These are phyloP conservation scores for Mycena latifolia DNA, from an alignment of 768 basidiomycete genomes.

Conservation along the genomic window DNA sequence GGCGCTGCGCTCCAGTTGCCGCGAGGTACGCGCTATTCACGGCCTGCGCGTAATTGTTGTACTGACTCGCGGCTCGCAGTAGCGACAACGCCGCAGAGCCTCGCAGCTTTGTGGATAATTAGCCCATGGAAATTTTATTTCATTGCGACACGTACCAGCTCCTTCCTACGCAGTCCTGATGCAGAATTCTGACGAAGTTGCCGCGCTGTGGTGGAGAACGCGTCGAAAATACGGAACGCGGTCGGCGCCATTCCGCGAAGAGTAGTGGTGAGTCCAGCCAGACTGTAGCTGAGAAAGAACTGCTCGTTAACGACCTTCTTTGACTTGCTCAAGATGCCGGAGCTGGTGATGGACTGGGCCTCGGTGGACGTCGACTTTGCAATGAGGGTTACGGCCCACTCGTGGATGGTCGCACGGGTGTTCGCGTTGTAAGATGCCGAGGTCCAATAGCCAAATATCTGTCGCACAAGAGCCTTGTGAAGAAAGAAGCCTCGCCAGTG, in stretches of 20 bases:
- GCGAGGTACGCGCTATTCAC: slow-evolving; percentile 26
- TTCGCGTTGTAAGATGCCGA: slow-evolving; percentile 7
- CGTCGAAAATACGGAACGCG: slow-evolving; percentile 15
- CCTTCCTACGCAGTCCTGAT: not conserved
- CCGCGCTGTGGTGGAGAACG: slow-evolving; percentile 5
- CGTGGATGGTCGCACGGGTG: not conserved
- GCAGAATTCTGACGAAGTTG: not conserved
- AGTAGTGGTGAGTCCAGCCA: slow-evolving; percentile 3
- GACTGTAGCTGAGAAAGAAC: slow-evolving; percentile 27
- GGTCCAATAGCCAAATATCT: slow-evolving; percentile 29
- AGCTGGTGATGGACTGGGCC: slow-evolving; percentile 9
- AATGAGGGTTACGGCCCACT: not conserved
- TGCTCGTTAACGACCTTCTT: slow-evolving; percentile 26
- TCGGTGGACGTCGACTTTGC: not conserved
- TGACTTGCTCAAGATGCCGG: slow-evolving; percentile 16
- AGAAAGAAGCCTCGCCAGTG: slow-evolving; percentile 21
- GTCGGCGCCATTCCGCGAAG: slow-evolving; percentile 13
- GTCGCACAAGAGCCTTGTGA: slow-evolving; percentile 9
- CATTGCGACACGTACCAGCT: slow-evolving; percentile 11
- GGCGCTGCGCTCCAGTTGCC: slow-evolving; percentile 41
- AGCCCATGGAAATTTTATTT: too few species aligned
- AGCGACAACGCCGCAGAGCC: slow-evolving; percentile 11
- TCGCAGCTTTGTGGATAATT: not conserved
- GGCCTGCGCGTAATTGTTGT: slow-evolving; percentile 27
- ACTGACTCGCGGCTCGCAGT: slow-evolving; percentile 19